Conservation (phyloP, 192 early-diverging fungal genomes). For the Coemansia sp. region DNA sequence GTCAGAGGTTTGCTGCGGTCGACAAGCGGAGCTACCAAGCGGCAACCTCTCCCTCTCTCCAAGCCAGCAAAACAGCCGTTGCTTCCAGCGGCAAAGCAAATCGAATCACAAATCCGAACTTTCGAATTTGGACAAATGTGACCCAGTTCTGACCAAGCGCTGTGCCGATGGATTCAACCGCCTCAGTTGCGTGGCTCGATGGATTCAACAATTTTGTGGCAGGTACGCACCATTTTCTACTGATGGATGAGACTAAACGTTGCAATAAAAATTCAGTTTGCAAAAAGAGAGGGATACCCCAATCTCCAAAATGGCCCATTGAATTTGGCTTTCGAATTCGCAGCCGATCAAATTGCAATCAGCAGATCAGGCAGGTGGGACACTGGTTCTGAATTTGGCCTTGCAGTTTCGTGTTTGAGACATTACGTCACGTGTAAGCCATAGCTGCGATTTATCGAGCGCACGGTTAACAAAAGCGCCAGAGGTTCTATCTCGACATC, state of each 20-base stretch:
- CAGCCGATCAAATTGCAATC: not conserved
- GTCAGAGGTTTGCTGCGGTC: not conserved
- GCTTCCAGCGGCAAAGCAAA: not conserved
- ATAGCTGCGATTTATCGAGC: conserved; percentile 3
- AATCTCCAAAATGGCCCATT: not conserved
- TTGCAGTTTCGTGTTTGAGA: not conserved
- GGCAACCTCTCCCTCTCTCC: not conserved
- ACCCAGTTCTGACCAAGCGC: not conserved
- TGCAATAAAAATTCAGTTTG: conserved; percentile 9
- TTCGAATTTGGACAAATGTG: not conserved
- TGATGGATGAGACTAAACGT: conserved; percentile 11
- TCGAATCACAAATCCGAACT: not conserved
- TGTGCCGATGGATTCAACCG: not conserved
- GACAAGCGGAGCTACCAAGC: not conserved
- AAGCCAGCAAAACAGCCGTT: not conserved
- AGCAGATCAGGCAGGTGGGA: not conserved
- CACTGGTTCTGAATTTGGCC: not conserved
- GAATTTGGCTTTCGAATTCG: not conserved
- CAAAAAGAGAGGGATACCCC: conserved; percentile 20
- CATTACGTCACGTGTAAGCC: conserved; percentile 8
- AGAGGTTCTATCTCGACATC: not conserved
- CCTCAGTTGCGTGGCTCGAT: not conserved
- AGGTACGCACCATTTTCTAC: conserved; percentile 10
- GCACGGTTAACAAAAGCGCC: not conserved
- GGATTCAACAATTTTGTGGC: not conserved